Evolutionary conservation across 108 stramenopile species (phyloP), one percentile per base, ranked within the genome.

Genomic region (Aureococcus anophagefferens): DNA sequence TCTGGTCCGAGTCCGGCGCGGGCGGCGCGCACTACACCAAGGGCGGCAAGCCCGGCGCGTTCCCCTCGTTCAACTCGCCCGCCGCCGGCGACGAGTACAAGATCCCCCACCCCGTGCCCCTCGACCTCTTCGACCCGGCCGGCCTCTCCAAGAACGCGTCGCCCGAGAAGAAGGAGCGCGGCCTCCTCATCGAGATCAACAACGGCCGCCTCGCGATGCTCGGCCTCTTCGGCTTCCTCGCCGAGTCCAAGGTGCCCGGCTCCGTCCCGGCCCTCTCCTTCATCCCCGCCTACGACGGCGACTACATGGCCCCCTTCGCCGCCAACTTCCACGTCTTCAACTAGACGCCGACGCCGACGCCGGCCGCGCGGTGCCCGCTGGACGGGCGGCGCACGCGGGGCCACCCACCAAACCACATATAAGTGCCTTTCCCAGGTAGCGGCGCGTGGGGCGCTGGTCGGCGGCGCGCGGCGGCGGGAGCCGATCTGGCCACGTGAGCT

Each of bases 71-170:
- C 76, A 72, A 76, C 44, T 83, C 84, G 31, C 45, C 64, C 65
- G 45, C 59, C 21, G 69, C 78, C 5, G 70, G 78, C 72, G 70
- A 46, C 44, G 74, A 75, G 68, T 68, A 46, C 72, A 68, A 80
- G n/a, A 83, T 89, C 76, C 89, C 87, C 63, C 89, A 89, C 83
- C 89, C 89, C 67, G 85, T 89, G 45, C 89, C 84, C 40, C 79
- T 85, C 45, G 87, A 87, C 77, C 70, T 87, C 30, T 89, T 79
- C 73, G 89, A 86, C 77, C 84, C 80, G 31, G 74, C 77, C 63
- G 86, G 86, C 44, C 84, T 89, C 77, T 79, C 76, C 78, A 85
- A 83, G 30, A 76, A 76, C 62, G 75, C 68, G 35, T 81, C 80
- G 33, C 84, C 68, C 29, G 89, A 87, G 65, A 78, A 81, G 69